Evolutionary conservation across 768 basidiomycete genomes (phyloP).

Genomic region (Mycena polygramma): DNA sequence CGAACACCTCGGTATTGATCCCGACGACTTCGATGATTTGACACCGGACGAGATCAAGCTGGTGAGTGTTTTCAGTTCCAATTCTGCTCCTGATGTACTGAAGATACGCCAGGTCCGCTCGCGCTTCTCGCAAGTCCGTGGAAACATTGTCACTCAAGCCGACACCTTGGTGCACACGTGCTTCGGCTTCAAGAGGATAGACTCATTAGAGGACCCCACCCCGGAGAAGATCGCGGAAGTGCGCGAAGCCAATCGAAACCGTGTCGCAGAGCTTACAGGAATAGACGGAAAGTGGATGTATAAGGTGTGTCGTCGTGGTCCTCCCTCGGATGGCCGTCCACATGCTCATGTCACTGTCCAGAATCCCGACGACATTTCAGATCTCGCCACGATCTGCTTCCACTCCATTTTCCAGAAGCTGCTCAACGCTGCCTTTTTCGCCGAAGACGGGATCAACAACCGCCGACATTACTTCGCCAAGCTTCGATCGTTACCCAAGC

Average conservation of each 20-base stretch:
- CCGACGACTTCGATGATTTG: background rate
- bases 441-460: too few species aligned
- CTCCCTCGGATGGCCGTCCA: too few species aligned
- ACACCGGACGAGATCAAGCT: background rate
- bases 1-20: background rate
- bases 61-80: background rate
- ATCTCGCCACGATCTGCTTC: too few species aligned
- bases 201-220: background rate
- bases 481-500: too few species aligned
- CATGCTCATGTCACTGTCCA: too few species aligned
- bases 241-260: background rate
- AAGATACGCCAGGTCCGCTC: background rate
- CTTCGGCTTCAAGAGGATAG: background rate
- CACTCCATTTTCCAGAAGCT: too few species aligned
- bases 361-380: too few species aligned
- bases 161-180: background rate
- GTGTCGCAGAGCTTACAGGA: background rate
- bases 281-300: background rate
- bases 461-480: too few species aligned
- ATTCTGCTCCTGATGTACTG: too few species aligned
- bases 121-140: slow-evolving; percentile 8
- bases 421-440: too few species aligned
- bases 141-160: background rate
- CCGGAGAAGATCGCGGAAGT: background rate
- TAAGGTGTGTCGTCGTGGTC: too few species aligned